Evolutionary conservation across 345 rosid genomes (phyloP), one percentile per base, ranked within the genome.

Genomic region (Fremontodendron californicum): DNA sequence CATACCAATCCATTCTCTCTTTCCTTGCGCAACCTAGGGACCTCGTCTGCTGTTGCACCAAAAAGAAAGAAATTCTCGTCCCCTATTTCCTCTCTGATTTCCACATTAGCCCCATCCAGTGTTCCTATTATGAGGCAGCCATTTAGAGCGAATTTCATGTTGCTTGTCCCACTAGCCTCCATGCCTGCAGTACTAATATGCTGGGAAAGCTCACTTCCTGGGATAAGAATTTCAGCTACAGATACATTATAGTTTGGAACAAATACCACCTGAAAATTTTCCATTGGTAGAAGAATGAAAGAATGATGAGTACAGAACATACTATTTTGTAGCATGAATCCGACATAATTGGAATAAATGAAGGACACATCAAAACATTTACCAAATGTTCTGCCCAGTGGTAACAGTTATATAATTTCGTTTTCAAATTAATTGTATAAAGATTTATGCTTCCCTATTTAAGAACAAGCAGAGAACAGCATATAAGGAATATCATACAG

Each of bases 111-210:
- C 25, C 99, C 99, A 81, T 95, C 99, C 48, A 95, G 79, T 64
- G 99, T 95, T 82, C 99, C 99, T 74, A 95, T 89, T 67, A 95
- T 91, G 78, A 95, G 98, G 86, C 99, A 93, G 69, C 99, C 99
- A 46, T 95, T 95, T 37, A 95, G 91, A 39, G 99, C 83, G 61
- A 95, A 95, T 82, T 95, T 95, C 99, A 95, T 95, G 89, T 95
- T 95, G 93, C 99, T 95, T 46, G 99, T 95, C 60, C 99, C 99
- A 85, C 99, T 95, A 67, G 99, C 99, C 86, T 95, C 99, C 99
- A 95, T 95, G 78, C 99, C 99, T 74, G 98, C 98, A 65, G 99
- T 95, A 84, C 99, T 95, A 65, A 95, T 95, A 85, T 95, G 98
- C 79, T 95, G 99, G 40, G 99, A 95, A 48, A 95, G 82, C 84